Conservation (phyloP, 768 basidiomycete genomes). For the Podaxis mareebaensis region DNA sequence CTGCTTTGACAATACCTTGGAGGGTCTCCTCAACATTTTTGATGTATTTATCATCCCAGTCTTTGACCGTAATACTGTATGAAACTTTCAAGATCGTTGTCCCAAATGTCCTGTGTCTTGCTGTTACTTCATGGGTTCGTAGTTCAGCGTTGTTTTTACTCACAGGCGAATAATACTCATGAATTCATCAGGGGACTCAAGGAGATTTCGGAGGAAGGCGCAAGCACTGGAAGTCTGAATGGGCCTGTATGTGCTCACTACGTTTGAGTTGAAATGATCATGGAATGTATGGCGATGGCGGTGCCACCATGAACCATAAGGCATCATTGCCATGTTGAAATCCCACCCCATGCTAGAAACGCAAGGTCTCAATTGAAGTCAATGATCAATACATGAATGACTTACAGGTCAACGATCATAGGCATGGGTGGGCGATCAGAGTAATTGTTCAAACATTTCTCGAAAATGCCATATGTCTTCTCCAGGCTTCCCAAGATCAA, state of each 20-base stretch:
- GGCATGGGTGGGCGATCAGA: constrained; percentile 25
- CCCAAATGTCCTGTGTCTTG: constrained; percentile 11
- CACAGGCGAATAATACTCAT: constrained; percentile 19
- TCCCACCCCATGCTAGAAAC: constrained; percentile 18
- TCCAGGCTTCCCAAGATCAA: constrained; percentile 12
- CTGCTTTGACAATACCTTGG: constrained; percentile 22
- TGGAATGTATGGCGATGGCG: constrained; percentile 27
- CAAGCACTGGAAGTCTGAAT: constrained; percentile 26
- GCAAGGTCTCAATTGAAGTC: neutral
- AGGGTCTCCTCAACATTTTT: constrained; percentile 28
- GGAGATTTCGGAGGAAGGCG: constrained; percentile 30
- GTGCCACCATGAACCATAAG: constrained; percentile 26
- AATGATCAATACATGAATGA: neutral
- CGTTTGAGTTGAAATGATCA: constrained; percentile 24
- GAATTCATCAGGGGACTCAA: constrained; percentile 21
- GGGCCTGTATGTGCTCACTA: constrained; percentile 17
- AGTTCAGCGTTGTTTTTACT: neutral
- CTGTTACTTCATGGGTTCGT: neutral
- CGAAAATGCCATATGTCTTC: constrained; percentile 18
- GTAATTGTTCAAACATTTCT: constrained; percentile 17
- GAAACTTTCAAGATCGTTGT: constrained; percentile 22
- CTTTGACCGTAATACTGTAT: constrained; percentile 29
- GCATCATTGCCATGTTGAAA: constrained; percentile 17
- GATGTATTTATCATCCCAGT: constrained; percentile 34
- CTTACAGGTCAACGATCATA: constrained; percentile 24